Evolutionary conservation across 2,329 filamentous ascomycete genomes (phyloP), one percentile per base, ranked within the genome.

Genomic region (Penicillium sp.): DNA sequence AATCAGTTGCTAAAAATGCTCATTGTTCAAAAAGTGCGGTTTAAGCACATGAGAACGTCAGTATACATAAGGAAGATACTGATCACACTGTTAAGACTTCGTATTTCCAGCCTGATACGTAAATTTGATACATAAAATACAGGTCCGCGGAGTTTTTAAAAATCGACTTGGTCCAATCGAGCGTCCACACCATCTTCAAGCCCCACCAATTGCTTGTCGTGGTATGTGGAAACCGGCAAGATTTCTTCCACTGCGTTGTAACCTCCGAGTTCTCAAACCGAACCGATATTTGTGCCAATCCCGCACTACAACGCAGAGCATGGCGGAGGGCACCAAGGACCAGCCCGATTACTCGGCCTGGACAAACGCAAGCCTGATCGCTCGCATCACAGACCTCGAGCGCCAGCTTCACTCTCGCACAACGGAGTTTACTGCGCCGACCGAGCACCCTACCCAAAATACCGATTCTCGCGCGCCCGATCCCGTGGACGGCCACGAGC

Each of bases 341-440:
- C 49, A 58, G 36, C 57, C 67, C 36, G 75, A 81, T 62, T 92
- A 92, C 74, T 79, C 79, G 39, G 80, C 78, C 59, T 92, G 88
- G 89, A 86, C 83, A 50, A 86, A 84, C 58, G 80, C 85, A 38
- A 84, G 84, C 43, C 83, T 94, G 36, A 83, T 94, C 42, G 76
- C 83, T 60, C 83, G 88, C 39, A 85, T 95, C 43, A 82, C 79
- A 14, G 77, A 83, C 48, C 79, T 94, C 6, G 91, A 95, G 71
- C 70, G 78, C 4, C 82, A 90, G 66, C 75, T 92, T 13, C 80
- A 82, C 49, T 74, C 68, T n/a, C 78, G 80, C 43, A 80, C 75
- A 22, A 60, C 72, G 14, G 74, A 66, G 50, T 75, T 67, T 14
- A 58, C 64, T 9, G 43, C 59, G 14, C 16, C 58, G 3, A 49